Evolutionary conservation across 2,329 filamentous ascomycete species (phyloP).

Genomic region (Phialophora tarda): DNA sequence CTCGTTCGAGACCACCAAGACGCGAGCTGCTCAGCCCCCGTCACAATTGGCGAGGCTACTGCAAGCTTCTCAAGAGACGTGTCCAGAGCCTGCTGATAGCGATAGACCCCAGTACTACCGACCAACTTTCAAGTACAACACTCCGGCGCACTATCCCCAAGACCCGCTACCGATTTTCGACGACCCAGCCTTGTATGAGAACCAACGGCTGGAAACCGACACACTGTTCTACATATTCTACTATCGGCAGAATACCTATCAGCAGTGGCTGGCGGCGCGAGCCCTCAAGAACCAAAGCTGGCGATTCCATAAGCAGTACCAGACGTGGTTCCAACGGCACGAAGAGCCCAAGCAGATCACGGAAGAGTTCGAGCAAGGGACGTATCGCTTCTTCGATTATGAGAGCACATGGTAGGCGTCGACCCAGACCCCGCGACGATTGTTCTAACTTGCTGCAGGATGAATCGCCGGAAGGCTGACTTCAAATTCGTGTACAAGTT

Average conservation of each 20-base stretch:
- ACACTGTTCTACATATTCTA: constrained; percentile 99
- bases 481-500: constrained; percentile 99
- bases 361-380: constrained; percentile 97
- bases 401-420: constrained; percentile 90
- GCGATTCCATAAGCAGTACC: constrained; percentile 99
- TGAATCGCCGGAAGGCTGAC: constrained; percentile 96
- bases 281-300: constrained; percentile 98
- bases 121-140: constrained; percentile 79
- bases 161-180: constrained; percentile 92
- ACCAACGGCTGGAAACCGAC: constrained; percentile 83
- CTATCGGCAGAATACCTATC: constrained; percentile 94
- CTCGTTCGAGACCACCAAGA: constrained; percentile 84
- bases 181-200: constrained; percentile 80
- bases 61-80: constrained; percentile 72
- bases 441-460: constrained; percentile 64
- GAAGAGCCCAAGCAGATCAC: constrained; percentile 99
- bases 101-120: constrained; percentile 84
- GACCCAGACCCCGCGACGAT: constrained; percentile 26
- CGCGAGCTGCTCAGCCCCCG: constrained; percentile 65
- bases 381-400: constrained; percentile 99
- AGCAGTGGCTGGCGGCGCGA: constrained; percentile 94
- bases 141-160: constrained; percentile 84
- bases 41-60: constrained; percentile 76
- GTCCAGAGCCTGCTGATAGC: constrained; percentile 76
- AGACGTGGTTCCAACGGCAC: constrained; percentile 98